Conservation (phyloP, 202 grass and related monocot genomes). For the Elaeis oleifera region DNA sequence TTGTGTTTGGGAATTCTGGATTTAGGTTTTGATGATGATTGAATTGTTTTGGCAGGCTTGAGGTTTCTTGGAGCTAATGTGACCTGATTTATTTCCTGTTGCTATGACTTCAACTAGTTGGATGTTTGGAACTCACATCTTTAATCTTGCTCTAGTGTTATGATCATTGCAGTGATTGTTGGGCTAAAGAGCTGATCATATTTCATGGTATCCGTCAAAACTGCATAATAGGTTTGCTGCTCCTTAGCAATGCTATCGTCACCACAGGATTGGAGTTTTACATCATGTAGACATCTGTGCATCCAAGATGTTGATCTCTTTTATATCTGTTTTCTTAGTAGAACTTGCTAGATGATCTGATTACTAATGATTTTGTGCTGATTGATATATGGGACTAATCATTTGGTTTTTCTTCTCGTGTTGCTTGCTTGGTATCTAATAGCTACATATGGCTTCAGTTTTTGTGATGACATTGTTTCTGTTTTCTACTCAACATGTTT, state of each 20-base stretch:
- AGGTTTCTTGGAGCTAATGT: constrained; percentile 90
- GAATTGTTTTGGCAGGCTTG: constrained; percentile 72
- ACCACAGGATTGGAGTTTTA: neutral
- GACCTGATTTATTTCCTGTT: constrained; percentile 72
- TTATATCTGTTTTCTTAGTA: too few relatives aligned
- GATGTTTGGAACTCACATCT: constrained; percentile 96
- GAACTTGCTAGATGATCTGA: too few relatives aligned
- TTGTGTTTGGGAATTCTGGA: neutral
- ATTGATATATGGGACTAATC: too few relatives aligned
- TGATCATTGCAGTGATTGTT: constrained; percentile 24
- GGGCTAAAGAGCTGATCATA: constrained; percentile 6
- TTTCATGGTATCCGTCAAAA: neutral
- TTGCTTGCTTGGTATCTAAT: too few relatives aligned
- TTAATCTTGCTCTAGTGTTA: constrained; percentile 32
- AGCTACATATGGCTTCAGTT: too few relatives aligned
- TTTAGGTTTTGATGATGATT: constrained; percentile 31
- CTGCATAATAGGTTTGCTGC: neutral
- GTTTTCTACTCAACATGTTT: too few relatives aligned
- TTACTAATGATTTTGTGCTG: too few relatives aligned
- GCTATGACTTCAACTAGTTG: constrained; percentile 27
- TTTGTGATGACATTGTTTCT: too few relatives aligned
- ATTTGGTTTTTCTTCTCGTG: too few relatives aligned
- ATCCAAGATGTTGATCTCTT: too few relatives aligned
- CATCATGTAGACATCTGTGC: constrained; percentile 12
- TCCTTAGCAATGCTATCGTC: constrained; percentile 12